Conservation (phyloP, 371 early-diverging fungal genomes). For the Actinomortierella ambigua region DNA sequence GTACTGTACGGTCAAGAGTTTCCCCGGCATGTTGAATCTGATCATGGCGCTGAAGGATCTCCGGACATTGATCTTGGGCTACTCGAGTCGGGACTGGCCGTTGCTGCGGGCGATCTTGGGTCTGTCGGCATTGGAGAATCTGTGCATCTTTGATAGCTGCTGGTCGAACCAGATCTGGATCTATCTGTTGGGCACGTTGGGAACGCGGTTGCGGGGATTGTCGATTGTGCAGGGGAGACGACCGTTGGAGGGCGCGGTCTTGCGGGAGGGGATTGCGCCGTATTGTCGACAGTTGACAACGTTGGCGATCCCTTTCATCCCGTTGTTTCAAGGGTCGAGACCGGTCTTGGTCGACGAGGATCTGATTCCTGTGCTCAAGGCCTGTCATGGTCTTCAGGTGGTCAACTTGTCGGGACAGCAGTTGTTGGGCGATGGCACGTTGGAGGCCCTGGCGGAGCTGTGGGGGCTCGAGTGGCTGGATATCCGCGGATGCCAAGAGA, state of each 20-base stretch:
- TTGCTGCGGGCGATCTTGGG: slow-evolving; percentile 33
- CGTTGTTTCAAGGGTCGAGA: slow-evolving; percentile 23
- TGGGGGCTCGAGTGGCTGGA: slow-evolving; percentile 39
- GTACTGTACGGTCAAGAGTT: slow-evolving; percentile 40
- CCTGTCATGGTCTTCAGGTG: slow-evolving; percentile 34
- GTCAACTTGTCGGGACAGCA: slow-evolving; percentile 37
- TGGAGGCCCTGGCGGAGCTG: slow-evolving; percentile 33
- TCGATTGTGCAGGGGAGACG: slow-evolving; percentile 39
- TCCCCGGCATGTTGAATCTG: slow-evolving; percentile 40
- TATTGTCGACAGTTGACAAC: slow-evolving; percentile 31
- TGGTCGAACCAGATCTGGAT: slow-evolving; percentile 48
- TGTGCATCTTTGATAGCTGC: slow-evolving; percentile 42
- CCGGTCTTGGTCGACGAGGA: slow-evolving; percentile 32
- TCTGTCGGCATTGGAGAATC: slow-evolving; percentile 17
- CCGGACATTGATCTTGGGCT: slow-evolving; percentile 27
- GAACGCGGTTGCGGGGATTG: slow-evolving; percentile 28
- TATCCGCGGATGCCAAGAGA: slow-evolving; percentile 31
- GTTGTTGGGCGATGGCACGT: slow-evolving; percentile 24
- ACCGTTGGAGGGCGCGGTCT: slow-evolving; percentile 30
- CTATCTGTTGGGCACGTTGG: slow-evolving; percentile 30
- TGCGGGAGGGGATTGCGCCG: slow-evolving; percentile 33
- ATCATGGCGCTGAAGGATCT: slow-evolving; percentile 26
- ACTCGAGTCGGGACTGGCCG: slow-evolving; percentile 46
- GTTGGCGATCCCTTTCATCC: slow-evolving; percentile 41
- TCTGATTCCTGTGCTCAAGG: slow-evolving; percentile 36